Base-by-base conservation (phyloP, 805 yeast genomes). In the Sungouiella thailandica region DNA sequence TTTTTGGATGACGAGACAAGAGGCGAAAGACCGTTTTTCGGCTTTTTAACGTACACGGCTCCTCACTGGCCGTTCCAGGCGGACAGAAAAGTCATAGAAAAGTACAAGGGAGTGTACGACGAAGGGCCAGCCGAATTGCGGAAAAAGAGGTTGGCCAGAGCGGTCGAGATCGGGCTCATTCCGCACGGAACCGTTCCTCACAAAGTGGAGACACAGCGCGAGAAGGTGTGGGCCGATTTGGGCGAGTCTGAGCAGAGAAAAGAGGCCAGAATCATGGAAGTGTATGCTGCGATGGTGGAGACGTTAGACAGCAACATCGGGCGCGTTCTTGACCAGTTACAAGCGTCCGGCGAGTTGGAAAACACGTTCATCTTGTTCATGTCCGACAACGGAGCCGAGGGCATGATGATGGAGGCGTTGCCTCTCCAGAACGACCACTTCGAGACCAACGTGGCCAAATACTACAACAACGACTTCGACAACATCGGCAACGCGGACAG, bases 31-130 rank as follows among this genome's bases (percentile, higher is more conserved):
- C 82, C 82, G 7, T 76, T 72, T 40, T 71, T 75, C 36, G 75
- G 77, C 3, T 52, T 61, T 16, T 55, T 77, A 36, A 76, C 81
- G 5, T 76, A 72, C 44, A 74, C 80, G 4, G 82, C 83, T 1
- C 83, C 82, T 3, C 82, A 76, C 47, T 77, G 83, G 82, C 83
- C 83, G 8, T 64, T 67, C 45, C 82, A 76, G 51, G 82, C 82
- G 1, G 80, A 80, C 5, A 52, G 52, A 31, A 70, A 69, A 5
- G 48, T 60, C 6, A 59, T 74, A 32, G 62, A 53, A 4, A 72
- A 74, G 37, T 73, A 76, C 49, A 59, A 60, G 34, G 76, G 76
- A 4, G 40, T 53, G 6, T 70, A 72, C 43, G 68, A 67, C 39
- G 58, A 55, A 6, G 81, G 81, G 2, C 79, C 79, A 2, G 64